phyloP scores from a whole-genome alignment of 1,284 basidiomycete genomes.

The Ustilago loliicola region DNA sequence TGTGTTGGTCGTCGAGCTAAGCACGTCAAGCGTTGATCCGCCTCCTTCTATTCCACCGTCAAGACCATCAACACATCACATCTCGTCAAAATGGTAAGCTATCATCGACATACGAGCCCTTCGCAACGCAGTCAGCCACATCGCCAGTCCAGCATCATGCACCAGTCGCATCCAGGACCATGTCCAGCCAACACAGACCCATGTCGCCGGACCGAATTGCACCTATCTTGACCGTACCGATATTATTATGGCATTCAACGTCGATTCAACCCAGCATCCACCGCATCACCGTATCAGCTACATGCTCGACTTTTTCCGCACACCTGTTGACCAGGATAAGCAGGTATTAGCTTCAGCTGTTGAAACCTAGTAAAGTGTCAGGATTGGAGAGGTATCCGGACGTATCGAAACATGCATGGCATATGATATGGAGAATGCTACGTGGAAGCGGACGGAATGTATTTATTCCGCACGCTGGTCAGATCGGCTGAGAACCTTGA shows the following conservation, averaged over 20 bases:
- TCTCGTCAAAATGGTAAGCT: conserved; percentile 57
- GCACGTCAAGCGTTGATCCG: conserved; percentile 17
- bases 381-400: background rate
- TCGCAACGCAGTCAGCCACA: conserved; percentile 30
- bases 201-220: background rate
- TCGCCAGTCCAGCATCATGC: conserved; percentile 6
- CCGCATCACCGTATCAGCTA: background rate
- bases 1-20: conserved; percentile 5
- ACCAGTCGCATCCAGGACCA: background rate
- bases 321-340: background rate
- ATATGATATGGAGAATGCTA: background rate
- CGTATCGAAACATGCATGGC: background rate
- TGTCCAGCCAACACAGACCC: background rate
- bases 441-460: background rate
- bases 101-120: conserved; percentile 24
- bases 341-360: background rate
- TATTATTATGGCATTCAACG: background rate
- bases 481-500: background rate
- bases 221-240: background rate
- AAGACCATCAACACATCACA: conserved; percentile 56
- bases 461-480: background rate
- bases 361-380: background rate
- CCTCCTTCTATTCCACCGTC: conserved; percentile 49
- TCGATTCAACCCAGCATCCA: background rate
- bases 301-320: no score